These are phyloP conservation scores for Marsdenia floribunda DNA, from an alignment of 257 asterid genomes.

Conservation along the genomic window DNA sequence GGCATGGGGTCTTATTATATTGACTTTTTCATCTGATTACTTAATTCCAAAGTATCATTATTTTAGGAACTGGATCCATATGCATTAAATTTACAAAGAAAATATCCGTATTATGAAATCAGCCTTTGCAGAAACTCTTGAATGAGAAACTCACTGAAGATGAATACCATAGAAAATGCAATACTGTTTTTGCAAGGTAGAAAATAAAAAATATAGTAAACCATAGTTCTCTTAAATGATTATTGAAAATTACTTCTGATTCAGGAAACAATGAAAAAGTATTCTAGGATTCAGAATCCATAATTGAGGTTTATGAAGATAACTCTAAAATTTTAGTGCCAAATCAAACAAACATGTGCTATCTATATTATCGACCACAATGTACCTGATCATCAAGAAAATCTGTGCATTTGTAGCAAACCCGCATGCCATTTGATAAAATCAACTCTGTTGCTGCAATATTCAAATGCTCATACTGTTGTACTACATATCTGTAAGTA, in stretches of 20 bases:
- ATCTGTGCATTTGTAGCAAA: conserved; percentile 90
- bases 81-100: too few relatives aligned
- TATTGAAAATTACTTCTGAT: neutral
- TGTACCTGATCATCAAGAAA: conserved; percentile 91
- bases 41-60: neutral
- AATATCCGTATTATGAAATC: neutral
- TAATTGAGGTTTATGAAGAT: neutral
- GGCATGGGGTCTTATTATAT: too few relatives aligned
- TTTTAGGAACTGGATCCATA: neutral
- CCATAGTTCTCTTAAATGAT: neutral
- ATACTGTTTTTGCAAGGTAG: neutral
- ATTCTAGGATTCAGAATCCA: neutral
- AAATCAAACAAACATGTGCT: conserved; percentile 8
- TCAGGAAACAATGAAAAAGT: neutral
- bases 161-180: neutral
- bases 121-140: neutral
- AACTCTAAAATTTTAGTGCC: neutral
- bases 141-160: neutral
- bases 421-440: conserved; percentile 91
- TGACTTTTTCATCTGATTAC: neutral
- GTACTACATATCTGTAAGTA: conserved; percentile 51
- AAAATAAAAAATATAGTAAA: neutral
- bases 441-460: conserved; percentile 72
- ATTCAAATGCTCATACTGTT: conserved; percentile 59
- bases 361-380: neutral